Evolutionary conservation across 306 rosid genomes (phyloP).

Genomic region (Vicia faba): DNA sequence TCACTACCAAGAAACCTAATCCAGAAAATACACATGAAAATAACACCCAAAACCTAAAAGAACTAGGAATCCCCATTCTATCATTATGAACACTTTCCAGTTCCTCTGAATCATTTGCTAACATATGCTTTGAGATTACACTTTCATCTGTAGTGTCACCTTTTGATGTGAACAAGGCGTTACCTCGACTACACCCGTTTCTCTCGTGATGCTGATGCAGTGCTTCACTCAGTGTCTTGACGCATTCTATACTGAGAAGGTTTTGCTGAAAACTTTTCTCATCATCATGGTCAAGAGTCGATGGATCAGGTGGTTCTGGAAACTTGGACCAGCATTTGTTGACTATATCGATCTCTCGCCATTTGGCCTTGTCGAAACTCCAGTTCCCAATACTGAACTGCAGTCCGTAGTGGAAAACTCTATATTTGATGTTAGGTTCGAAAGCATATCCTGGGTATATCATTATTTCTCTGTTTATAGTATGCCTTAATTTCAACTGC

Average conservation of each 20-base stretch:
- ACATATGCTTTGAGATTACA: conserved; percentile 43
- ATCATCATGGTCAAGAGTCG: conserved; percentile 51
- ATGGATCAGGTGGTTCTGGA: conserved; percentile 76
- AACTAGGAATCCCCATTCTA: conserved; percentile 50
- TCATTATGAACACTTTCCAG: conserved; percentile 42
- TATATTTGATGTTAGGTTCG: conserved; percentile 64
- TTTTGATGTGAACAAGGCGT: conserved; percentile 42
- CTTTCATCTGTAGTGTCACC: conserved; percentile 35
- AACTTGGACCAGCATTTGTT: conserved; percentile 82
- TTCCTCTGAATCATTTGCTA: conserved; percentile 41
- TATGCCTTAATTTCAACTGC: conserved; percentile 82
- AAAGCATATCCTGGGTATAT: conserved; percentile 88
- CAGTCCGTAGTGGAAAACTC: conserved; percentile 92
- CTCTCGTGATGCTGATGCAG: conserved; percentile 65
- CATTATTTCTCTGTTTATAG: conserved; percentile 59
- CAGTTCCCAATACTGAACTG: conserved; percentile 80
- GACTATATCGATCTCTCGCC: conserved; percentile 70
- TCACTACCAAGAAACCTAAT: conserved; percentile 59
- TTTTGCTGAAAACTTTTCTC: conserved; percentile 47
- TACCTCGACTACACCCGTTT: conserved; percentile 54
- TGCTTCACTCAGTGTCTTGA: conserved; percentile 74
- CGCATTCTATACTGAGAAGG: conserved; percentile 86
- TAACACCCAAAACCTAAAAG: conserved; percentile 74
- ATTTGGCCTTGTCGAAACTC: conserved; percentile 87
- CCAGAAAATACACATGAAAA: conserved; percentile 73